phyloP scores from a whole-genome alignment of 768 basidiomycete genomes.

The Naganishia randhawae region DNA sequence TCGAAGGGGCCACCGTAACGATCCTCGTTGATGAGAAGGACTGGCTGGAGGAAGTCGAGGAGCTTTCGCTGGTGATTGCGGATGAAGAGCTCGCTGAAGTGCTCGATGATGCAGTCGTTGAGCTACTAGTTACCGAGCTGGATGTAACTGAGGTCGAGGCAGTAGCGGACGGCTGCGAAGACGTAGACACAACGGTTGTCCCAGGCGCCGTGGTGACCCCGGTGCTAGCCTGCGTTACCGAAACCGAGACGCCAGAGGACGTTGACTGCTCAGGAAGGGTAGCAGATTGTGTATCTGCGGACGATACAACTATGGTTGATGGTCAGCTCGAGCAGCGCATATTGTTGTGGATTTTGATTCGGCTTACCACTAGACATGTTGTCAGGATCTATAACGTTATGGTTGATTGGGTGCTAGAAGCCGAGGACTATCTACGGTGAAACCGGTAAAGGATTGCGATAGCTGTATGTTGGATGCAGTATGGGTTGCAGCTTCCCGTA shows the following conservation, averaged over 20 bases:
- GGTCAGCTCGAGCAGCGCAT: background rate
- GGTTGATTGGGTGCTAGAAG: background rate
- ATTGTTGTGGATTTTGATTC: background rate
- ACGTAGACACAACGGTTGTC: background rate
- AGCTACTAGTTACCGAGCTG: background rate
- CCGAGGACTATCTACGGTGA: background rate
- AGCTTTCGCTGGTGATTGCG: background rate
- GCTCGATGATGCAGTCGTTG: background rate
- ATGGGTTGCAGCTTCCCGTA: background rate
- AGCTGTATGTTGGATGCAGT: background rate
- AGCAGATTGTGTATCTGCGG: background rate
- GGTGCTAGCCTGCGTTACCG: background rate
- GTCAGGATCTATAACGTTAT: background rate
- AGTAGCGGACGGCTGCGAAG: background rate
- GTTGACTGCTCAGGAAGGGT: background rate
- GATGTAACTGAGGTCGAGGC: background rate
- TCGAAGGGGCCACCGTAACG: background rate
- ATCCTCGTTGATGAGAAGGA: background rate
- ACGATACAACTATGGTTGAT: background rate
- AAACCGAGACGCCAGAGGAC: background rate
- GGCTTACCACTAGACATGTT: constrained; percentile 21
- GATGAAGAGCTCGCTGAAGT: background rate
- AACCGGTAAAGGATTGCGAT: background rate
- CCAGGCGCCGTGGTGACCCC: constrained; percentile 5
- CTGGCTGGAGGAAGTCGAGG: background rate